phyloP scores from a whole-genome alignment of 441 rosid species.

The Adansonia gregorii region DNA sequence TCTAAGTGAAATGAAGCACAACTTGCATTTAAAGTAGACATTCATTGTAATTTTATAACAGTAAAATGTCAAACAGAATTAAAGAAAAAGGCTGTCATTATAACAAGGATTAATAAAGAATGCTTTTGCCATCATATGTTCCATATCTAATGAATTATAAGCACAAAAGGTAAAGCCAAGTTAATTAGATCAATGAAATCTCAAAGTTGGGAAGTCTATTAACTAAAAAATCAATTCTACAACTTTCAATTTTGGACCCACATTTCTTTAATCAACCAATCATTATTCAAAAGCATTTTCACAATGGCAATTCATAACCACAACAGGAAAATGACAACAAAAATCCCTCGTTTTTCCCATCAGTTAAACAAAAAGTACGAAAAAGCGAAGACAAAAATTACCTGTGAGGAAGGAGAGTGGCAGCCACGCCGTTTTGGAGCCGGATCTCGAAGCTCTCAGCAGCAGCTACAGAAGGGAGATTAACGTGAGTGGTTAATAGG shows the following conservation, averaged over 20 bases:
- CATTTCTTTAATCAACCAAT: conserved; percentile 13
- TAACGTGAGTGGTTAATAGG: conserved; percentile 80
- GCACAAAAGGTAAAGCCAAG: not conserved
- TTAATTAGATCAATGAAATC: conserved; percentile 17
- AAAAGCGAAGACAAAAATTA: conserved; percentile 2
- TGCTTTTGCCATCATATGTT: not conserved
- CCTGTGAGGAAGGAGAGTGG: conserved; percentile 89
- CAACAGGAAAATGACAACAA: conserved; percentile 12
- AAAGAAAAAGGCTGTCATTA: not conserved
- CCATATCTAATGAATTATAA: not conserved
- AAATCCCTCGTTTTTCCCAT: not conserved
- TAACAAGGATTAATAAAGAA: conserved; percentile 6
- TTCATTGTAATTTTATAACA: not conserved
- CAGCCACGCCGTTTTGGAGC: conserved; percentile 71
- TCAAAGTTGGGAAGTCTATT: not conserved
- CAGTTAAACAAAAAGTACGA: not conserved
- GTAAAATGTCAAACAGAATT: not conserved
- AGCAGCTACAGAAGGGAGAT: conserved; percentile 77
- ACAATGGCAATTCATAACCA: not conserved
- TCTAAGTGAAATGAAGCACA: not conserved
- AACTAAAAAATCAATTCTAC: conserved; percentile 1
- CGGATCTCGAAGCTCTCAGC: conserved; percentile 82
- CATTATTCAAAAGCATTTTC: not conserved
- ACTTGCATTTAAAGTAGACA: not conserved
- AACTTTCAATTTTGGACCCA: conserved; percentile 15